A percentile compares a stretch with the other conserved stretches of the same genome.
phyloP scores from a whole-genome alignment of 2,329 filamentous ascomycete genomes.

The Didymella keratinophila region DNA sequence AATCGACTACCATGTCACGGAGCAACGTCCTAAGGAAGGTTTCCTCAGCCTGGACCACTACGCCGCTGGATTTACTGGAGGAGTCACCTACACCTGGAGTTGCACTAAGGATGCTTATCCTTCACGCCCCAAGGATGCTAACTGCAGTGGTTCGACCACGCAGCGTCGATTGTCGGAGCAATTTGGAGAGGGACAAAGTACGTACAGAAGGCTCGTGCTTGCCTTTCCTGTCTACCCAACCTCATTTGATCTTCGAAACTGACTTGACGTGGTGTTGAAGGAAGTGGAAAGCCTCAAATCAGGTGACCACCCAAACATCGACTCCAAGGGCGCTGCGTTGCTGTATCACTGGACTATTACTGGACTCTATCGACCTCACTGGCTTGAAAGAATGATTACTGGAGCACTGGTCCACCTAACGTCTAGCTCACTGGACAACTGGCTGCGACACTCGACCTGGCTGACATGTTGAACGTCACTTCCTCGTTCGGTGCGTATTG shows the following conservation, averaged over 20 bases:
- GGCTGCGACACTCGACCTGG: neutral
- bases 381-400: neutral
- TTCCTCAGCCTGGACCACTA: neutral
- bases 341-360: neutral
- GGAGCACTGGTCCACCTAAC: constrained; percentile 3
- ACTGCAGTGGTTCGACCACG: constrained; percentile 16
- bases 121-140: constrained; percentile 15
- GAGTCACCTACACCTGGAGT: neutral
- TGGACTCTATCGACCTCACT: neutral
- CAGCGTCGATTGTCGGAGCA: neutral
- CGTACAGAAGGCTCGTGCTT: constrained; percentile 42
- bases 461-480: neutral
- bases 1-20: constrained; percentile 20
- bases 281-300: constrained; percentile 20
- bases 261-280: constrained; percentile 42
- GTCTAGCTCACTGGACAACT: neutral
- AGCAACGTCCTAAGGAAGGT: constrained; percentile 6
- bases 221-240: constrained; percentile 35
- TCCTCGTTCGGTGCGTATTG: constrained; percentile 8
- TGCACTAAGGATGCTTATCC: neutral
- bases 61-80: neutral
- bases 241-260: constrained; percentile 41
- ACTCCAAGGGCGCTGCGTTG: neutral
- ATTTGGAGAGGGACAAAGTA: constrained; percentile 30
- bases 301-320: neutral